Evolutionary conservation across 2,329 filamentous ascomycete genomes (phyloP).

Genomic region (Paracoccidioides brasiliensis): DNA sequence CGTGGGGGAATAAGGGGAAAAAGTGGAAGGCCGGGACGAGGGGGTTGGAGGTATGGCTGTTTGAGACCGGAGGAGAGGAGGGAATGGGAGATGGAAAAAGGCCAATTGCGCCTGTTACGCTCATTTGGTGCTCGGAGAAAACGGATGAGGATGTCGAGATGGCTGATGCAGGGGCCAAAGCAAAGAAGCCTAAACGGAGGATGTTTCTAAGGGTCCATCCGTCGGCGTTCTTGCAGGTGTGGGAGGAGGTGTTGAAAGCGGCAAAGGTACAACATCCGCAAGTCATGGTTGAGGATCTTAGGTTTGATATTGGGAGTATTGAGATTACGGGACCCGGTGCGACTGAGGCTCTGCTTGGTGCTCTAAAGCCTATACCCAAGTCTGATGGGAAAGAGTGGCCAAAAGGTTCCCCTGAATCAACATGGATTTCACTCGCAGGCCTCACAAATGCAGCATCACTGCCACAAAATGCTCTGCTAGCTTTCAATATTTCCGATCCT

Average conservation of each 20-base stretch:
- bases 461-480: constrained; percentile 55
- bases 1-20: constrained; percentile 50
- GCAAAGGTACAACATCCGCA: constrained; percentile 50
- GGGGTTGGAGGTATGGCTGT: constrained; percentile 44
- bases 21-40: constrained; percentile 59
- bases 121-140: constrained; percentile 56
- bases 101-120: constrained; percentile 57
- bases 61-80: constrained; percentile 40
- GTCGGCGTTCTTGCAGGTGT: constrained; percentile 54
- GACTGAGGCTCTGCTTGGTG: constrained; percentile 60
- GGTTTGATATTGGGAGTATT: constrained; percentile 61
- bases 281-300: constrained; percentile 51
- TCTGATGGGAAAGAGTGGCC: constrained; percentile 11
- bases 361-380: constrained; percentile 44
- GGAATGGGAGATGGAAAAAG: constrained; percentile 21
- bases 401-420: constrained; percentile 22
- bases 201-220: constrained; percentile 70
- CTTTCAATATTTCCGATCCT: constrained; percentile 65
- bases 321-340: constrained; percentile 60
- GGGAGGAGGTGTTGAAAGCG: constrained; percentile 46
- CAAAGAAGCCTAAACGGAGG: constrained; percentile 34
- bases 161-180: constrained; percentile 17
- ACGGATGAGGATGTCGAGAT: constrained; percentile 24
- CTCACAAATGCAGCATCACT: constrained; percentile 58
- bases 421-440: constrained; percentile 31